phyloP scores from a whole-genome alignment of 2,329 filamentous ascomycete species.

The Botryosphaeria dothidea region DNA sequence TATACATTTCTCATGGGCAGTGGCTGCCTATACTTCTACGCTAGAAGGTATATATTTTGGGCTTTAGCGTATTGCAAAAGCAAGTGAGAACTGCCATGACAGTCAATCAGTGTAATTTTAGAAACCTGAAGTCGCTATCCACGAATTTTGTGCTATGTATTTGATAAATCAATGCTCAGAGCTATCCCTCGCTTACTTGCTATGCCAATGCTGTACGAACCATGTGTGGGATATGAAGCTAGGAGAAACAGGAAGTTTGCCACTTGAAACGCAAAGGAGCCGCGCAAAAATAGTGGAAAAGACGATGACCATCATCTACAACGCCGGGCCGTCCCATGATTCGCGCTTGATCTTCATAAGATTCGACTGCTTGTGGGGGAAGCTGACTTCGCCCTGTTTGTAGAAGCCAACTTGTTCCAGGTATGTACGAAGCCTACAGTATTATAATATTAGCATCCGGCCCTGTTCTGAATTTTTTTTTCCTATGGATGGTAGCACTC shows the following conservation, averaged over 20 bases:
- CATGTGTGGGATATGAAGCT: too few species aligned
- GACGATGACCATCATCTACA: neutral
- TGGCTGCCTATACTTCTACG: too few species aligned
- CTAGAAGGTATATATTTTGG: too few species aligned
- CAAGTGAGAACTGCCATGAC: too few species aligned
- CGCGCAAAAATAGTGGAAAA: neutral
- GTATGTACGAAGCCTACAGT: conserved; percentile 65
- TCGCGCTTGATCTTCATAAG: conserved; percentile 79
- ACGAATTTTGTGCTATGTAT: too few species aligned
- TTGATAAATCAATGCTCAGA: too few species aligned
- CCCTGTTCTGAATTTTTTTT: neutral
- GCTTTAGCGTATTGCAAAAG: too few species aligned
- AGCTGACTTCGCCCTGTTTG: conserved; percentile 81
- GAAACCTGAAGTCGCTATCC: too few species aligned
- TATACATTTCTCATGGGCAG: too few species aligned
- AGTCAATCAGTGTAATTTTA: too few species aligned
- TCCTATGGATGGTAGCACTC: conserved; percentile 36
- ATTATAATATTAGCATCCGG: neutral
- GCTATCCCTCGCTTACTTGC: too few species aligned
- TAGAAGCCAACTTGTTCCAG: conserved; percentile 76
- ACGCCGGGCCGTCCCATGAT: conserved; percentile 57
- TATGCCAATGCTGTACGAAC: neutral
- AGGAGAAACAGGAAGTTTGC: neutral
- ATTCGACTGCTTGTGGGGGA: conserved; percentile 92
- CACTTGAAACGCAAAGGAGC: too few species aligned